Base-by-base conservation (phyloP, 2,329 filamentous ascomycete genomes). In the Thielaviopsis musarum region DNA sequence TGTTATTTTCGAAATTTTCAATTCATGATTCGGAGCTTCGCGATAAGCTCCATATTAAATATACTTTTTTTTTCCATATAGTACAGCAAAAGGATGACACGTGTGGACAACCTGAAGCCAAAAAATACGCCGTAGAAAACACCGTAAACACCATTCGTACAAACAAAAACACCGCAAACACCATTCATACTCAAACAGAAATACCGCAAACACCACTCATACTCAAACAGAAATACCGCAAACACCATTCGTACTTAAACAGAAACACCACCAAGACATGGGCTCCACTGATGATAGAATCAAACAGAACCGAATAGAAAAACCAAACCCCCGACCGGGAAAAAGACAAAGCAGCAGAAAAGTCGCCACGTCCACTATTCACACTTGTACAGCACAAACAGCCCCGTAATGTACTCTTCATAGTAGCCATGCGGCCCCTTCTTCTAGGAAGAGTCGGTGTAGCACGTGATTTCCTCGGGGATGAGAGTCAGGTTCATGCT, bases 391-490 rank as follows among this genome's bases (percentile, higher is more conserved):
- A 48, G 54, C 19, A 49, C 54, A 49, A 57, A 49, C 17, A 49
- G 45, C 19, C 52, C 54, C 5, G 54, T 48, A 19, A 60, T 48
- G 9, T 19, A 26, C 15, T 53, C 15, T n/a, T 52, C 28, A 24
- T 48, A 24, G 52, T 52, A 58, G 1, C 56, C 56, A 49, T 55
- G 5, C 6, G 30, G 59, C 22, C 52, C 28, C 41, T 58, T 58
- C 10, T 41, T 58, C 56, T 61, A 61, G 52, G 59, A 49, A 19
- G 59, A 58, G 34, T 57, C 59, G 49, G 52, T 38, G 34, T 61
- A 61, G 52, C 59, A 61, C n/a, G 24, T 5, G 19, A 56, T 56
- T 15, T 56, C 45, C 26, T 49, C 48, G 3, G 59, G 59, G 13
- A 45, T 0, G 12, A 51, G 6, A 41, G 10, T 52, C 13, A 58